phyloP scores from a whole-genome alignment of 257 asterid species.

The Euphrasia confusa region DNA sequence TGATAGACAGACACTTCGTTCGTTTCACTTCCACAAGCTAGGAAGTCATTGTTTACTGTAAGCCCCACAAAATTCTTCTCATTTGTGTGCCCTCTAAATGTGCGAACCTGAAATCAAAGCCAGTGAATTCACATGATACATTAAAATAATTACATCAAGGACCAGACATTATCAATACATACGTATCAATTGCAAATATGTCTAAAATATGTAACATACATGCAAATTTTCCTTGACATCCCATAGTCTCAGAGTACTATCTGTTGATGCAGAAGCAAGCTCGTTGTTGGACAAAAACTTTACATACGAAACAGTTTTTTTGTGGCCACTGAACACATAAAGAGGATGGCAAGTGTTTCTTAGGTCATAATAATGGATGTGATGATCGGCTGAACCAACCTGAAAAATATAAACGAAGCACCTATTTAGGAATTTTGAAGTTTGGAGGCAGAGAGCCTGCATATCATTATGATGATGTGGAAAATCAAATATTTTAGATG shows the following conservation, averaged over 20 bases:
- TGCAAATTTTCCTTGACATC: conserved; percentile 60
- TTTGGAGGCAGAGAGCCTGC: conserved; percentile 2
- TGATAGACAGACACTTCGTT: conserved; percentile 77
- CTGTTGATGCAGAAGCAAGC: conserved; percentile 89
- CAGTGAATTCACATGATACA: conserved; percentile 1
- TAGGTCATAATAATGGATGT: conserved; percentile 70
- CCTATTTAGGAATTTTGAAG: neutral
- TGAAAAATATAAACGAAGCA: conserved; percentile 24
- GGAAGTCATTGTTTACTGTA: conserved; percentile 53
- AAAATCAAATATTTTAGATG: neutral
- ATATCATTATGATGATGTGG: neutral
- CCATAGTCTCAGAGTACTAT: conserved; percentile 75
- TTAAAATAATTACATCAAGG: conserved; percentile 1
- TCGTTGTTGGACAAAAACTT: conserved; percentile 65
- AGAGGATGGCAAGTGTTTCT: conserved; percentile 62
- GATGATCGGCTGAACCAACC: conserved; percentile 92
- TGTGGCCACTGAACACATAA: conserved; percentile 64
- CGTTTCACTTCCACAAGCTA: conserved; percentile 89
- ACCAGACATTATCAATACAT: neutral
- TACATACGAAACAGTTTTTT: conserved; percentile 74
- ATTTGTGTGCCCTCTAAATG: conserved; percentile 63
- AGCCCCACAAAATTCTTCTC: conserved; percentile 88
- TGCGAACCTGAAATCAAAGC: conserved; percentile 45
- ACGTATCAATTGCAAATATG: neutral
- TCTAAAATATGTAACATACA: conserved; percentile 37